Conservation (phyloP, 768 basidiomycete genomes). For the Termitomyces sp. region DNA sequence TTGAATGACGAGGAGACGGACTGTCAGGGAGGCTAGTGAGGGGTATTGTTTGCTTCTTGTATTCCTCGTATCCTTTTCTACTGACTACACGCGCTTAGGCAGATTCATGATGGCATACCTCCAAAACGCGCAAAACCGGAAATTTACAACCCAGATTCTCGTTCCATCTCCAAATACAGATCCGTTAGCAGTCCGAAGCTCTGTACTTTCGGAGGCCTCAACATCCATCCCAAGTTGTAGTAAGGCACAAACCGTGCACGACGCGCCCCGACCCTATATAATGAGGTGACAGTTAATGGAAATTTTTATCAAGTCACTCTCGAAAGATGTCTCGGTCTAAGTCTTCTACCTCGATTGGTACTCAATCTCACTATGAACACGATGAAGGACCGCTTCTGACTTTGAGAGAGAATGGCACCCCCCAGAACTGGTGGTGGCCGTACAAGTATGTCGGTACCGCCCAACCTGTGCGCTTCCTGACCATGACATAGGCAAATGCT, state of each 20-base stretch:
- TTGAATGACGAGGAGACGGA: neutral
- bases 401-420: neutral
- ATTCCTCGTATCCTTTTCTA: neutral
- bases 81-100: neutral
- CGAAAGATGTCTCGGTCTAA: slow-evolving; percentile 4
- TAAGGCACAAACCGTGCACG: neutral
- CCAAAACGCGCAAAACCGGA: neutral
- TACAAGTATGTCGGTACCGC: slow-evolving; percentile 19
- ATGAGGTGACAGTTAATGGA: neutral
- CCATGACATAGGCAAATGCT: slow-evolving; percentile 21
- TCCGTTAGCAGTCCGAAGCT: neutral
- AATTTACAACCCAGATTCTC: neutral
- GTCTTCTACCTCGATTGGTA: neutral
- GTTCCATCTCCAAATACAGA: neutral
- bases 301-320: neutral
- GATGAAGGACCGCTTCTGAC: neutral
- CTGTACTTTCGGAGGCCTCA: neutral
- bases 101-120: neutral
- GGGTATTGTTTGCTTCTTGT: neutral
- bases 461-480: neutral
- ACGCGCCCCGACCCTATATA: neutral
- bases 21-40: too few relatives aligned
- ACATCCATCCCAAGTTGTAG: neutral
- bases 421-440: slow-evolving; percentile 21
- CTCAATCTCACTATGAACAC: neutral